Evolutionary conservation across 2,329 filamentous ascomycete genomes (phyloP).

Genomic region (Microdochium bolleyi): DNA sequence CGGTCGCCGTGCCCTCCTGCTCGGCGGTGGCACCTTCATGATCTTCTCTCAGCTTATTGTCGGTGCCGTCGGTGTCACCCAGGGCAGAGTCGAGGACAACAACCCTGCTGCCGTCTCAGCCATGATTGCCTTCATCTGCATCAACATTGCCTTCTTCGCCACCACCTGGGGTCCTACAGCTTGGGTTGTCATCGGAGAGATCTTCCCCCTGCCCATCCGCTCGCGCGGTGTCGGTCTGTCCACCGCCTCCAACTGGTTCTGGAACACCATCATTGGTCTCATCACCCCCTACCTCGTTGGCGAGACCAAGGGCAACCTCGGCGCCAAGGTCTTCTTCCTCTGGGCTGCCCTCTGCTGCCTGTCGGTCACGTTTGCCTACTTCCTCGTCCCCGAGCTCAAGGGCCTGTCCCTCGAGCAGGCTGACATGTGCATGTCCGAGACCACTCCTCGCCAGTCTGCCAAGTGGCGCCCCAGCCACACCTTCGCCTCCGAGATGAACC

Average conservation of each 20-base stretch:
- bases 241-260: conserved; percentile 68
- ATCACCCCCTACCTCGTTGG: conserved; percentile 67
- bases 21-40: conserved; percentile 65
- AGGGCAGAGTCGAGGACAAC: conserved; percentile 20
- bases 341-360: conserved; percentile 52
- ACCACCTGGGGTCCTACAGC: conserved; percentile 65
- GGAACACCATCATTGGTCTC: conserved; percentile 53
- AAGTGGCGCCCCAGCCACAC: conserved; percentile 24
- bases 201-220: conserved; percentile 68
- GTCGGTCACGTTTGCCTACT: conserved; percentile 47
- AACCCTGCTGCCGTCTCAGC: conserved; percentile 30
- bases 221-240: conserved; percentile 64
- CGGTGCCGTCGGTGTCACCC: conserved; percentile 47
- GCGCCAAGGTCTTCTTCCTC: conserved; percentile 44
- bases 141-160: conserved; percentile 77
- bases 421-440: conserved; percentile 52
- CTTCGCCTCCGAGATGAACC: conserved; percentile 22
- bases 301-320: conserved; percentile 30
- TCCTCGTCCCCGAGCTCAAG: conserved; percentile 66
- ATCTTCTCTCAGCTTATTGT: conserved; percentile 63
- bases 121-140: conserved; percentile 68
- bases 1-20: conserved; percentile 61
- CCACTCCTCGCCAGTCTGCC: conserved; percentile 28
- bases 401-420: conserved; percentile 67
- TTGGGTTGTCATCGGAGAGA: conserved; percentile 67